Evolutionary conservation across 345 rosid species (phyloP), one percentile per base, ranked within the genome.

Genomic region (Diplotaxis tenuifolia): DNA sequence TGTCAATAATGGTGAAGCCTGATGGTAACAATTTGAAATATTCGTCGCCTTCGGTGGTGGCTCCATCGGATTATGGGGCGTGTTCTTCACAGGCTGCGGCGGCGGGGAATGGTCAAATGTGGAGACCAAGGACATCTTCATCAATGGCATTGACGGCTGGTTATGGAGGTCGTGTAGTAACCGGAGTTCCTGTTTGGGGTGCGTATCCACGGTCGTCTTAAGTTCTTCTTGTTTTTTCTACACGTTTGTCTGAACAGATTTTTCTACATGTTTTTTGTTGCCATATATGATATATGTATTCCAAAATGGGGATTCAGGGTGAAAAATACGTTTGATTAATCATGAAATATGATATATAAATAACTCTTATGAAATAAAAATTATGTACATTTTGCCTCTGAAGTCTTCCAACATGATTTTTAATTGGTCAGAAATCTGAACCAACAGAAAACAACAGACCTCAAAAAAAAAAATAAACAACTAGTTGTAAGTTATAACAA

Each of bases 1-100:
- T 92, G 1, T 92, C 96, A 0, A 87, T 87, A 1, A 83, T 82
- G 68, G 84, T 86, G 10, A 86, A 74, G 62, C 70, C 65, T 1
- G 67, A 73, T 18, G 34, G 12, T 56, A 56, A 29, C 14, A 42
- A 56, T 54, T 2, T 15, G 6, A 55, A 69, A 68, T 21, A 49
- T 1, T 53, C 62, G 14, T n/a, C 67, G 4, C 36, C 77, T 56
- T 57, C 4, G 1, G 4, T 9, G 45, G 57, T n/a, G 28, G 34
- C 63, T 60, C 55, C 64, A 23, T 38, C 63, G 6, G 68, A 60
- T 34, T 70, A 21, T 7, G 20, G 21, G 0, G 60, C 38, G 23
- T 75, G 73, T 32, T 71, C 83, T 8, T 70, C 74, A 0, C 71
- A 57, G 61, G 79, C 70, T 27, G 65, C 62, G 8, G 74, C 62